Evolutionary conservation across 139 green algal species (phyloP).

Genomic region (Gonium pectorale): DNA sequence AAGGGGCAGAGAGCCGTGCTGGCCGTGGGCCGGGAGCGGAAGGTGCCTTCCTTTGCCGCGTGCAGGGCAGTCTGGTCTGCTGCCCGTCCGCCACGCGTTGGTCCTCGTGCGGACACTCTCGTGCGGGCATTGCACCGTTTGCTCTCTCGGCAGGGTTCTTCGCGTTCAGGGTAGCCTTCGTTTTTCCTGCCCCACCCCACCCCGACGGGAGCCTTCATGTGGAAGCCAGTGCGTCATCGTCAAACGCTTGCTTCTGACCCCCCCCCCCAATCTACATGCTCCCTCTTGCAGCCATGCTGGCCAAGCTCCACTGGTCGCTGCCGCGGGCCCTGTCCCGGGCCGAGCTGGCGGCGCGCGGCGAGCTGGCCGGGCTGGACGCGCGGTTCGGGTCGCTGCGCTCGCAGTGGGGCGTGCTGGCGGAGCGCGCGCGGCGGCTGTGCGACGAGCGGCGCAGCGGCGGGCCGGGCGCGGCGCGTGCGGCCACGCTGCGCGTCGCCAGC

Average conservation of each 20-base stretch:
- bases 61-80: too few relatives aligned
- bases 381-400: background rate
- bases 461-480: background rate
- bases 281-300: conserved; percentile 59
- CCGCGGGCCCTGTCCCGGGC: conserved; percentile 62
- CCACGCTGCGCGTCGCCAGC: background rate
- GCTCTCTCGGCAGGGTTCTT: too few relatives aligned
- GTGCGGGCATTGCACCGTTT: too few relatives aligned
- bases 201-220: too few relatives aligned
- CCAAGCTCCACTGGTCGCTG: conserved; percentile 73
- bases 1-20: too few relatives aligned
- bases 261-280: background rate
- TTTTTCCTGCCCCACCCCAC: too few relatives aligned
- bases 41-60: too few relatives aligned
- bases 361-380: conserved; percentile 29
- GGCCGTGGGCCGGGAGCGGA: too few relatives aligned
- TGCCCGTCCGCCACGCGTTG: too few relatives aligned
- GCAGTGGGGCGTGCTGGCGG: conserved; percentile 5
- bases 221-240: background rate
- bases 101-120: too few relatives aligned
- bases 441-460: background rate
- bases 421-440: conserved; percentile 14
- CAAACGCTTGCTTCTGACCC: background rate
- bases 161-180: too few relatives aligned
- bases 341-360: conserved; percentile 53